Base-by-base conservation (phyloP, 345 rosid genomes). In the Garcia nutans region DNA sequence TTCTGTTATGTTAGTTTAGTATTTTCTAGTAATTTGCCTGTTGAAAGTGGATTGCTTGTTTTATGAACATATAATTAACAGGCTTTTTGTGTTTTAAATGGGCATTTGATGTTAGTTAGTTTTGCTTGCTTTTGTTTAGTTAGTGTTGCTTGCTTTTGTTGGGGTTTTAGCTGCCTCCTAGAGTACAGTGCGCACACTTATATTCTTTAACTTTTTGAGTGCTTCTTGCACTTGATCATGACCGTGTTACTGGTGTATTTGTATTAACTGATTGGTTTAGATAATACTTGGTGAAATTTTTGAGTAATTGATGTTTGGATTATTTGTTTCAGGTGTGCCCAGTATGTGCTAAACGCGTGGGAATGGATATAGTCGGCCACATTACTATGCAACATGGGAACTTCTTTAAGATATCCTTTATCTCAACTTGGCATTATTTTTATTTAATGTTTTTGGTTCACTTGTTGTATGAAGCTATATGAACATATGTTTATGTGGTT, bases 341-440 rank as follows among this genome's bases (percentile, higher is more conserved):
- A 42, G 90, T 91, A 52, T 93, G 97, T 74, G 78, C 87, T 1
- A 88, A 90, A 79, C 83, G 90, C 82, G 92, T 89, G 54, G 95
- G 97, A 75, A 71, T 78, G 79, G 89, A 90, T 74, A 87, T 91
- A 67, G 90, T 91, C 58, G 82, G 91, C 82, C 98, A 91, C 70
- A 88, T 93, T 41, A 87, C 97, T 2, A 77, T 80, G 66, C 97
- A 91, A 47, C 98, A 89, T 70, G 89, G 90, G 8, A 93, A 75
- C 78, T 84, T 89, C 8, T 87, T 89, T n/a, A 91, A 84, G 86
- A 90, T 90, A 93, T 93, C 98, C 98, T 88, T 85, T 71, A 1
- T 76, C 50, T 57, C 16, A 4, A 37, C 26, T 68, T 76, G 70
- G 56, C 10, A 73, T 23, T 66, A 17, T 22, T 70, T 65, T 5